Percentiles rank a stretch among this genome's conserved stretches.
phyloP scores from a whole-genome alignment of 441 rosid species.

The Arabidopsis lyrata region DNA sequence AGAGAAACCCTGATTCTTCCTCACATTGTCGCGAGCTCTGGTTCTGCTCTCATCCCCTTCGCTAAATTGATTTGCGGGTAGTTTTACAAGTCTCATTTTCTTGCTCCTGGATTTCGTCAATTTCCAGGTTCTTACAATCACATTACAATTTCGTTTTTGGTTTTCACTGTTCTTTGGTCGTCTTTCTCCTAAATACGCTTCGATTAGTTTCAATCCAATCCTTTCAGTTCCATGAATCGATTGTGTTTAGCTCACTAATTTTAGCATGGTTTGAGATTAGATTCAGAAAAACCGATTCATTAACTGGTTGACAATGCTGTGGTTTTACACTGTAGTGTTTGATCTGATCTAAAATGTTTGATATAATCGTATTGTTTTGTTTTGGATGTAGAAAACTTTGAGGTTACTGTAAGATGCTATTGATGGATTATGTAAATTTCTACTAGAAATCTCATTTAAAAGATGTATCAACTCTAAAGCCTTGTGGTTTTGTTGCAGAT shows the following conservation, averaged over 20 bases:
- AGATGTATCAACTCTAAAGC: not conserved
- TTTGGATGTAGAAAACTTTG: not conserved
- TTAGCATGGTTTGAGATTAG: not conserved
- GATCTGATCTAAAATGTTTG: not conserved
- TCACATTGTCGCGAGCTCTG: conserved; percentile 11
- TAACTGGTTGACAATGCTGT: conserved; percentile 20
- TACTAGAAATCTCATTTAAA: not conserved
- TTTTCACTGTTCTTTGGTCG: not conserved
- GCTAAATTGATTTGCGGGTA: conserved; percentile 17
- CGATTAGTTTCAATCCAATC: conserved; percentile 3
- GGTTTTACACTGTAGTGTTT: conserved; percentile 5
- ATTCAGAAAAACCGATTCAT: conserved; percentile 6
- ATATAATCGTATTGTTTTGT: not conserved
- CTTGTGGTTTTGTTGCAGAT: conserved; percentile 40
- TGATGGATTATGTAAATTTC: conserved; percentile 1
- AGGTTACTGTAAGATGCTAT: conserved; percentile 1
- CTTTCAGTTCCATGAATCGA: conserved; percentile 10
- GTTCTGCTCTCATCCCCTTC: conserved; percentile 15
- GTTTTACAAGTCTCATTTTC: not conserved
- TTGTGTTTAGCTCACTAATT: not conserved
- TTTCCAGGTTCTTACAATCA: not conserved
- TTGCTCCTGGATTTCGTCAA: not conserved
- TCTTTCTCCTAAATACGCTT: conserved; percentile 9
- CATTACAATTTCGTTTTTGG: not conserved
- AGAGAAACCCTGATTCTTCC: conserved; percentile 40